These are phyloP conservation scores for Pythium graminicola DNA, from an alignment of 352 stramenopile species.

Conservation along the genomic window DNA sequence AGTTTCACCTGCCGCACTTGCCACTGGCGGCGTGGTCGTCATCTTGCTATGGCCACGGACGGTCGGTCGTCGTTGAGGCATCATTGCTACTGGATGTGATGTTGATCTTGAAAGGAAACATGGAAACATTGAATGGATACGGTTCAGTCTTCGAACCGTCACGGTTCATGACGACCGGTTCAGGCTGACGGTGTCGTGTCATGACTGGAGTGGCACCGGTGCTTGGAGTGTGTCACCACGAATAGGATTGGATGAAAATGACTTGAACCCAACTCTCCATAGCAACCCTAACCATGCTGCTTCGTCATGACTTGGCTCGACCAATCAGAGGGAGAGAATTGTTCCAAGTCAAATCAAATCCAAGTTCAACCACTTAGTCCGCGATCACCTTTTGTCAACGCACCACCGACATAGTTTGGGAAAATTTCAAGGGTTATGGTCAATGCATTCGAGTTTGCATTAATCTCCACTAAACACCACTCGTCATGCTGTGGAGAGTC, in stretches of 20 bases:
- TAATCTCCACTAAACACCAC: no score
- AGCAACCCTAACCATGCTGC: conserved; percentile 16
- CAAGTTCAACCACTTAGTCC: conserved; percentile 18
- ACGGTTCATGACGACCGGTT: conserved; percentile 4
- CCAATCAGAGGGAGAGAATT: no score
- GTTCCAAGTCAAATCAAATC: no score
- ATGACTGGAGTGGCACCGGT: no score
- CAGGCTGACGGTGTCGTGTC: no score
- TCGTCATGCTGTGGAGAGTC: no score
- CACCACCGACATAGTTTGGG: no score
- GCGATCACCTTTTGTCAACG: no score
- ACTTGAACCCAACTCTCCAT: conserved; percentile 7
- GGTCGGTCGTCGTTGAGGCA: conserved; percentile 8
- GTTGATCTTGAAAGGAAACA: conserved; percentile 12
- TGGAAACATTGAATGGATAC: conserved; percentile 15
- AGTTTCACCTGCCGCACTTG: conserved; percentile 14
- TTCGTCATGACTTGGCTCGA: conserved; percentile 5
- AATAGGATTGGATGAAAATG: background rate
- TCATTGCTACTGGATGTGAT: background rate
- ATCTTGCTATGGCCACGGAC: background rate
- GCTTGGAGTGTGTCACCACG: no score
- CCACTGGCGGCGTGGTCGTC: background rate
- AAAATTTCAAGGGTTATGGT: no score
- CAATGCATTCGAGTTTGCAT: no score
- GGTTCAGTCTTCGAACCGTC: conserved; percentile 8